These are phyloP conservation scores for Penicillium odoratum DNA, from an alignment of 495 filamentous ascomycete species.

Conservation along the genomic window DNA sequence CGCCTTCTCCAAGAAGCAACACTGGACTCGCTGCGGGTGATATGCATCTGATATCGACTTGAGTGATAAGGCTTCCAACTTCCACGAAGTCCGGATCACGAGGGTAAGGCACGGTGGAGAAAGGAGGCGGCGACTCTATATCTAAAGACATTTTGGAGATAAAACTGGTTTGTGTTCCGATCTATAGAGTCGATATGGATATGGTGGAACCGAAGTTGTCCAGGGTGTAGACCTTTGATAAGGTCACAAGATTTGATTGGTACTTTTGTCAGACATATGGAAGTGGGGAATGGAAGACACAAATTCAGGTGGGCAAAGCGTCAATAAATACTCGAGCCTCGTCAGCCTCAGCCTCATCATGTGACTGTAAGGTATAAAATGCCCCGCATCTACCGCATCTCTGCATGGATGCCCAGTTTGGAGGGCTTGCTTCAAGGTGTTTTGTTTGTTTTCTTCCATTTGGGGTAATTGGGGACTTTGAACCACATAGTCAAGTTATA, in stretches of 20 bases:
- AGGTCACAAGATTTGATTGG: background rate
- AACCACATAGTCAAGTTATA: background rate
- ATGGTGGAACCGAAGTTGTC: background rate
- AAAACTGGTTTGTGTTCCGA: background rate
- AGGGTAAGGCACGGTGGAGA: background rate
- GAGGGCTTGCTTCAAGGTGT: background rate
- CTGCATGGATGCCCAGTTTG: background rate
- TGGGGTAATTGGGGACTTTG: background rate
- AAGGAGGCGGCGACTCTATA: background rate
- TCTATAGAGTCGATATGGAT: background rate
- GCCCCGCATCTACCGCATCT: conserved; percentile 2
- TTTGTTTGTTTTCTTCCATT: background rate
- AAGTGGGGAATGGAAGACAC: background rate
- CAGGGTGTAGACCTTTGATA: background rate
- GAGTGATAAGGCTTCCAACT: background rate
- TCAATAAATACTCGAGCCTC: background rate
- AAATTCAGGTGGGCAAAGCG: background rate
- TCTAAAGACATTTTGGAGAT: background rate
- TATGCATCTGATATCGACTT: background rate
- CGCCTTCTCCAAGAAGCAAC: background rate
- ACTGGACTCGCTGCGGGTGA: background rate
- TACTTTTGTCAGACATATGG: background rate
- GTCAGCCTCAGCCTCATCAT: conserved; percentile 3
- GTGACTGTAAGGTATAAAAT: background rate
- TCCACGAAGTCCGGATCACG: conserved; percentile 2